A percentile compares a stretch with the other conserved stretches of the same genome.
phyloP scores from a whole-genome alignment of 352 stramenopile genomes.

The Paralagenidium karlingii region DNA sequence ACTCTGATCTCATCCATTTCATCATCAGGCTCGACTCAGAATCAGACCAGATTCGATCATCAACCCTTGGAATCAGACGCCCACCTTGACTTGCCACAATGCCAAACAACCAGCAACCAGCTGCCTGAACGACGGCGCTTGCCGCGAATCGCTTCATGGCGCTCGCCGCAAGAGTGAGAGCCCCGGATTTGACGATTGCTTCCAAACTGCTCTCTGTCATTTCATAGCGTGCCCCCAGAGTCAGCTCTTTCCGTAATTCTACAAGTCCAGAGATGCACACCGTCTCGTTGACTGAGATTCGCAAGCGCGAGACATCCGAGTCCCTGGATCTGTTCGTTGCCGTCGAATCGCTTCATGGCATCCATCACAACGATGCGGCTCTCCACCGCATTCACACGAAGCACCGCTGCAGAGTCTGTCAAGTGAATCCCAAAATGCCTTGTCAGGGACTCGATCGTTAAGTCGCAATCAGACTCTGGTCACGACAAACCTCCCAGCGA shows the following conservation, averaged over 20 bases:
- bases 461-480: background rate
- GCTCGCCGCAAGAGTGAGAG: conserved; percentile 23
- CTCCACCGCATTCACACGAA: conserved; percentile 36
- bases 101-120: conserved; percentile 35
- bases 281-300: conserved; percentile 42
- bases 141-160: conserved; percentile 38
- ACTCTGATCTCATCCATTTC: conserved; percentile 9
- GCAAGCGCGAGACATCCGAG: conserved; percentile 32
- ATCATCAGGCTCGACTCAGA: background rate
- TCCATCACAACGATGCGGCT: conserved; percentile 37
- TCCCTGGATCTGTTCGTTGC: conserved; percentile 41
- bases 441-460: too few relatives aligned
- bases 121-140: conserved; percentile 28
- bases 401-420: too few relatives aligned
- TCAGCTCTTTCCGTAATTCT: too few relatives aligned
- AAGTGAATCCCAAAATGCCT: too few relatives aligned
- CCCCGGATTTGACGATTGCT: conserved; percentile 43
- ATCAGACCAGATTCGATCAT: background rate
- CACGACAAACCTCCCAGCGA: conserved; percentile 31
- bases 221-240: too few relatives aligned
- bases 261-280: conserved; percentile 5
- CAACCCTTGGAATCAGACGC: background rate
- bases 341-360: conserved; percentile 40
- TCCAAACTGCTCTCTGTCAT: conserved; percentile 26
- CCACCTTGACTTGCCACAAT: conserved; percentile 29